phyloP scores from a whole-genome alignment of 768 basidiomycete species.

The Rhodotorula paludigena region DNA sequence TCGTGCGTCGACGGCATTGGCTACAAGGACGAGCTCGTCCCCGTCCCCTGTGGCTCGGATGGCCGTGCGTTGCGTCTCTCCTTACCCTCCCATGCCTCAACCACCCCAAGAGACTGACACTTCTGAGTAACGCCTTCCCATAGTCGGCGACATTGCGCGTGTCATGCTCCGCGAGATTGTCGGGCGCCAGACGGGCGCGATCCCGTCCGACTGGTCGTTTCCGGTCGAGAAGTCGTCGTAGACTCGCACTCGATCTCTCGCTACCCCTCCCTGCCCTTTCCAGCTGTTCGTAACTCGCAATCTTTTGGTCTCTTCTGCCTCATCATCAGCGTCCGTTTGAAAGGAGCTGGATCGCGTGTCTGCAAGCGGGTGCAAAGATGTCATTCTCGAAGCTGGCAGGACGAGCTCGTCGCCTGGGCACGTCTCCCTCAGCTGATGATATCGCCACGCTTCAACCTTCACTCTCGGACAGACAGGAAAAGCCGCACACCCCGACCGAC shows the following conservation, averaged over 20 bases:
- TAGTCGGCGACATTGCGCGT: conserved; percentile 58
- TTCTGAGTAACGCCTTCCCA: not conserved
- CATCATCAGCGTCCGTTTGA: not conserved
- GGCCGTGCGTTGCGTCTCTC: conserved; percentile 22
- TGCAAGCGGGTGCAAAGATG: no score
- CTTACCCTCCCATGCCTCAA: not conserved
- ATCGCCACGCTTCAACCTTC: no score
- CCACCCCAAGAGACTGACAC: not conserved
- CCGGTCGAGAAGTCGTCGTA: conserved; percentile 28
- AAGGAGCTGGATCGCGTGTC: no score
- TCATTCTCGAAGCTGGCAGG: no score
- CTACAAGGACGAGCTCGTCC: conserved; percentile 59
- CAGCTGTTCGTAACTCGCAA: no score
- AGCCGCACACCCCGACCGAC: no score
- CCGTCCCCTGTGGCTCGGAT: conserved; percentile 31
- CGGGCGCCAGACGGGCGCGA: conserved; percentile 55
- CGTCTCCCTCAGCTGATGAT: no score
- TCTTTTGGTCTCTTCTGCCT: not conserved
- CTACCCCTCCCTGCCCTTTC: no score
- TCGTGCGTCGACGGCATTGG: conserved; percentile 69
- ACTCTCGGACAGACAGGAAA: no score
- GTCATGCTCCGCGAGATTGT: conserved; percentile 68
- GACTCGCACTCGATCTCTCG: no score
- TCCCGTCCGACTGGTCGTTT: conserved; percentile 37
- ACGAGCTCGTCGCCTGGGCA: no score